Conservation (phyloP, 225 moss, liverwort and hornwort species). For the Marchantia polymorpha region DNA sequence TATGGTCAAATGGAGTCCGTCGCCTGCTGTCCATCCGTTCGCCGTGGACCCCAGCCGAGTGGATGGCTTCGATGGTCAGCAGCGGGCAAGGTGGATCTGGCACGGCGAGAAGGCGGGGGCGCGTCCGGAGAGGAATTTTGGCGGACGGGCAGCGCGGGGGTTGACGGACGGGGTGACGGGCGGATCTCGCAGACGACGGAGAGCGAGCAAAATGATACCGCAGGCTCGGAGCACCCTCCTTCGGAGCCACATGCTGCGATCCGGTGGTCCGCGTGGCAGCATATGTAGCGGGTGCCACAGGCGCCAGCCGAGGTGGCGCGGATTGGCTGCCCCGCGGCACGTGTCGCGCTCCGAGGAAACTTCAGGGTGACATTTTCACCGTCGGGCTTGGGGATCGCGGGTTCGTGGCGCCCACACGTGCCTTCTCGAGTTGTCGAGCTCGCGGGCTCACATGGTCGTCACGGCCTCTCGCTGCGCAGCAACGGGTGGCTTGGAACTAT, state of each 20-base stretch:
- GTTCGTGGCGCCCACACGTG: not conserved
- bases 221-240: not conserved
- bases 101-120: too few relatives aligned
- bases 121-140: not conserved
- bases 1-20: conserved; percentile 3
- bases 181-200: not conserved
- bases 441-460: not conserved
- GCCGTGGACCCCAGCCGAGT: not conserved
- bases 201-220: conserved; percentile 13
- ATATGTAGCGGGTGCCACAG: not conserved
- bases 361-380: not conserved
- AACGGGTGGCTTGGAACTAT: conserved; percentile 7
- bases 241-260: conserved; percentile 11
- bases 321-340: not conserved
- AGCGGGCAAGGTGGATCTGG: not conserved
- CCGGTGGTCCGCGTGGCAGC: not conserved
- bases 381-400: conserved; percentile 7
- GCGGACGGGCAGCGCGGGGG: not conserved
- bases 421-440: not conserved
- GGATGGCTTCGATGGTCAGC: conserved; percentile 10
- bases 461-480: not conserved
- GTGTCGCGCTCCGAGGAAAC: not conserved
- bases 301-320: not conserved
- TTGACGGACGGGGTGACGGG: not conserved
- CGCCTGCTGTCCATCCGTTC: conserved; percentile 8